Evolutionary conservation across 768 basidiomycete species (phyloP).

Genomic region (Lactarius akahatsu): DNA sequence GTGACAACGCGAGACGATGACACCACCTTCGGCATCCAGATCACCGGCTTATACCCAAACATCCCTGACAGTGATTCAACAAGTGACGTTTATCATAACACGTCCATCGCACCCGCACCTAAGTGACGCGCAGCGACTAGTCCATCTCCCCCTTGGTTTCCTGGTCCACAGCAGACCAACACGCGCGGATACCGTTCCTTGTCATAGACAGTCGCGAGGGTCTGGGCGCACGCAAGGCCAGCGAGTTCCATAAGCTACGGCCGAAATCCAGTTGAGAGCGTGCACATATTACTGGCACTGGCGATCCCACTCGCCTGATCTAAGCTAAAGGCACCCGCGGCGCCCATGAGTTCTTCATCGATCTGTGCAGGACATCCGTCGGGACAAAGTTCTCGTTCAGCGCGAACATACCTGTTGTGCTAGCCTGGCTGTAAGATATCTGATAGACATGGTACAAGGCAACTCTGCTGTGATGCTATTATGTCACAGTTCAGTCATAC

Average conservation of each 20-base stretch:
- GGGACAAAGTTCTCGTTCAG: background rate
- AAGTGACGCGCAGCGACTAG: constrained; percentile 95
- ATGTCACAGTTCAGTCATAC: constrained; percentile 13
- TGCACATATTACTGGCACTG: background rate
- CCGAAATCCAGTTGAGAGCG: constrained; percentile 1
- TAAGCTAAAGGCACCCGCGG: constrained; percentile 87
- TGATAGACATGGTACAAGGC: constrained; percentile 42
- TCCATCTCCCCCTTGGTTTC: constrained; percentile 98
- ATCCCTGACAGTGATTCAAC: constrained; percentile 52
- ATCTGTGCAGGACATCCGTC: constrained; percentile 51
- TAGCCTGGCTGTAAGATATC: constrained; percentile 37
- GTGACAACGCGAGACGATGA: background rate
- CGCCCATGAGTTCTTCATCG: constrained; percentile 90
- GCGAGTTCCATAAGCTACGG: constrained; percentile 92
- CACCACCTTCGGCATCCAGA: constrained; percentile 90
- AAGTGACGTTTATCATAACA: background rate
- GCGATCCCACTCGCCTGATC: constrained; percentile 63
- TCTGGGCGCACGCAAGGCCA: constrained; percentile 90
- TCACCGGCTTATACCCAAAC: constrained; percentile 86
- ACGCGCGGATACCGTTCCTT: constrained; percentile 70
- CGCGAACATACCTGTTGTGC: constrained; percentile 60
- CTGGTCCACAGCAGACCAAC: constrained; percentile 95
- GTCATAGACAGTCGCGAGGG: constrained; percentile 73
- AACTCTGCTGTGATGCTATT: background rate
- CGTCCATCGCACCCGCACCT: constrained; percentile 42